Percentiles rank a stretch among this genome's conserved stretches.
Conservation (phyloP, 257 asterid genomes). For the Gentiana straminea region DNA sequence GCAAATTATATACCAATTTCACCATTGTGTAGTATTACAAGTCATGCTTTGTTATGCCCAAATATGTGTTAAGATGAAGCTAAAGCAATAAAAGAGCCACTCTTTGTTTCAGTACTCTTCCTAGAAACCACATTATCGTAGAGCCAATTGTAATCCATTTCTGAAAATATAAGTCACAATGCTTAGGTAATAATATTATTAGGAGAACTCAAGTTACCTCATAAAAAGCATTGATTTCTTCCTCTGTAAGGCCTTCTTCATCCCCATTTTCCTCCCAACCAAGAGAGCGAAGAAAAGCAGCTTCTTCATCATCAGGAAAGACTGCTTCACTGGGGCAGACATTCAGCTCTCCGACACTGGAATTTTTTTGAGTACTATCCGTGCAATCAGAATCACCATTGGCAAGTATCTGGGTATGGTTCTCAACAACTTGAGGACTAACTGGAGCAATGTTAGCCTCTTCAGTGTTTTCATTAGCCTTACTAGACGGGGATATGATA, state of each 20-base stretch:
- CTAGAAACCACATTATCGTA: too few species aligned
- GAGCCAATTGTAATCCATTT: too few species aligned
- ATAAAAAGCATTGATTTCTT: conserved; percentile 65
- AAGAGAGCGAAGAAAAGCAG: conserved; percentile 82
- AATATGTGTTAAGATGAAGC: too few species aligned
- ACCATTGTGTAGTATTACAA: too few species aligned
- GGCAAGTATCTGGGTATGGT: conserved; percentile 14
- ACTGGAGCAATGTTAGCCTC: conserved; percentile 22
- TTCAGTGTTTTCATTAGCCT: conserved; percentile 32
- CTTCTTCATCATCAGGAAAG: conserved; percentile 57
- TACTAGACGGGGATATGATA: conserved; percentile 25
- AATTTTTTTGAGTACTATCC: conserved; percentile 17
- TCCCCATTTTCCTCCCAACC: conserved; percentile 95
- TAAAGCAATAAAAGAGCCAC: too few species aligned
- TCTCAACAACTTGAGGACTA: conserved; percentile 18
- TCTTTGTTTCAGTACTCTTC: too few species aligned
- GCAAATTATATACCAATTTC: too few species aligned
- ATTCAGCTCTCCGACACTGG: conserved; percentile 25
- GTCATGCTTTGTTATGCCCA: too few species aligned
- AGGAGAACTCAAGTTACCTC: conserved; percentile 33
- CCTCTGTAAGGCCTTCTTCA: conserved; percentile 77
- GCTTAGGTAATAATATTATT: too few species aligned
- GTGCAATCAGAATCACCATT: conserved; percentile 15
- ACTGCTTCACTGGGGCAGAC: conserved; percentile 21
- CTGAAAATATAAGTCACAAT: too few species aligned